Evolutionary conservation across 1,284 basidiomycete genomes (phyloP).

Genomic region (Austropuccinia psidii): DNA sequence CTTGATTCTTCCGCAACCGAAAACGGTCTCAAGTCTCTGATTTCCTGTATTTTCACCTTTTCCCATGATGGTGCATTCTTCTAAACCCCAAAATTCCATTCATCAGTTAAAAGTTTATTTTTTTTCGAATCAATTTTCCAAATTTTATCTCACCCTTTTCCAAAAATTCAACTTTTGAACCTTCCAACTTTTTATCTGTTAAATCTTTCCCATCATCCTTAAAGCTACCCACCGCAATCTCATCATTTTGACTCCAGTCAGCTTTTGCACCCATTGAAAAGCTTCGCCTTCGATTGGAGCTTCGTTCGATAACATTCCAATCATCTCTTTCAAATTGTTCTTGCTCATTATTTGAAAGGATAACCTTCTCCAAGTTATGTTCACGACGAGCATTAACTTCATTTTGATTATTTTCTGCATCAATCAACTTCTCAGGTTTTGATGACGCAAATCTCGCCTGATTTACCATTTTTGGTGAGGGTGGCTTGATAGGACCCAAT

Average conservation of each 20-base stretch:
- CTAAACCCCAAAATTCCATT: no score
- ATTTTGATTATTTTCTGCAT: neutral
- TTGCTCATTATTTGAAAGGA: neutral
- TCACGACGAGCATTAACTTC: neutral
- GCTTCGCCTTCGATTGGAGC: conserved; percentile 8
- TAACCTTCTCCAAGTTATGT: neutral
- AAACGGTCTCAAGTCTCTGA: conserved; percentile 1
- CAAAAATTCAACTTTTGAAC: neutral
- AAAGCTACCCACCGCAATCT: neutral
- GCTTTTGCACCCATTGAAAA: conserved; percentile 15
- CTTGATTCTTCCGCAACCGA: neutral
- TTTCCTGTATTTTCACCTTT: neutral
- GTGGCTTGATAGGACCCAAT: neutral
- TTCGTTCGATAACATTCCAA: neutral
- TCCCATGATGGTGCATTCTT: no score
- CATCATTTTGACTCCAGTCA: neutral
- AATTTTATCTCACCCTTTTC: neutral
- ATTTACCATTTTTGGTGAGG: no score
- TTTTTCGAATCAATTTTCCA: neutral
- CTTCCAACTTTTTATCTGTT: no score
- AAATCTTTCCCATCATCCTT: no score
- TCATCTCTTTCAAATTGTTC: neutral
- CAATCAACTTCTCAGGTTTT: neutral
- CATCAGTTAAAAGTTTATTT: neutral
- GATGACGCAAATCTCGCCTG: no score